Evolutionary conservation across 805 yeast species (phyloP), one percentile per base, ranked within the genome.

Genomic region (Ogataea kodamae): DNA sequence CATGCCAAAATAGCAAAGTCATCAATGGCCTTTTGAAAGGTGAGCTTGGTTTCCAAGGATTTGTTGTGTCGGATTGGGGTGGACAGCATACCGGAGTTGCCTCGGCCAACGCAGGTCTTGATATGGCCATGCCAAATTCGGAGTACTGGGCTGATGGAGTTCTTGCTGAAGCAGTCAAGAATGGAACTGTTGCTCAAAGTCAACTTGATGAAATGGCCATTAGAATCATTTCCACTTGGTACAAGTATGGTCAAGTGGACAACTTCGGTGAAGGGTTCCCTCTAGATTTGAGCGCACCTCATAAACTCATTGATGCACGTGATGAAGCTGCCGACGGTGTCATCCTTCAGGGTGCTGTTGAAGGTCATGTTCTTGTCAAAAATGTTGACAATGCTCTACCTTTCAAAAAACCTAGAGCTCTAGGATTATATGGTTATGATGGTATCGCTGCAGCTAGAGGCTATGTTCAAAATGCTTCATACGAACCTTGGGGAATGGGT

Each of bases 1-100:
- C 79, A 5, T 76, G 82, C 49, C 78, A 77, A 46, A 78, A 78
- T 49, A 65, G 78, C 3, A 68, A 71, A 39, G 57, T 75, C 28
- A 44, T 78, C 41, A 77, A 77, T 52, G 62, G 69, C 35, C 56
- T 78, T 16, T 56, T 78, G 43, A 78, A 76, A 54, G 77, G 70
- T 29, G 81, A 78, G 52, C 54, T 76, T 33, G 81, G 81, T 0
- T 78, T 76, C 48, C 81, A 76, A 56, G 84, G 83, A 0, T 77
- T 74, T 53, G 78, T 77, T 12, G 68, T 76, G 37, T 67, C 78
- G 18, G 83, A 77, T 49, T 76, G 81, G 81, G 76, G 74, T 12
- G 82, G 78, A 4, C 78, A 71, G 40, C 78, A 71, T 43, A 51
- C 70, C 6, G 82, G 82, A 5, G 75, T 76, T 5, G 63, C 65